Percentiles rank a stretch among this genome's conserved stretches.
Conservation (phyloP, 495 filamentous ascomycete genomes). For the Entonaema liquescens region DNA sequence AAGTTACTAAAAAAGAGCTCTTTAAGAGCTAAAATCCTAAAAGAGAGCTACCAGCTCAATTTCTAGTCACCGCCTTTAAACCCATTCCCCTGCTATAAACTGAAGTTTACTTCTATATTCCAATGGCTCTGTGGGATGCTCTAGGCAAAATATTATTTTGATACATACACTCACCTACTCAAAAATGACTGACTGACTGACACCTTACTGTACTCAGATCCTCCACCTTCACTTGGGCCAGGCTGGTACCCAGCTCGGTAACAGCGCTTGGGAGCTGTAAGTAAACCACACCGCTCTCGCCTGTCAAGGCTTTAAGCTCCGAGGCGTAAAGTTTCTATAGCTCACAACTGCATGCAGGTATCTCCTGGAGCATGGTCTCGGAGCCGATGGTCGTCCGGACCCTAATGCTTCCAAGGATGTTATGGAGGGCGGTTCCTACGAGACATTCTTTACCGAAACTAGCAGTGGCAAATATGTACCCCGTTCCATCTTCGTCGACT, state of each 20-base stretch:
- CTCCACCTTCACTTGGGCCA: slow-evolving; percentile 93
- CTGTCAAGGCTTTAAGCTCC: background rate
- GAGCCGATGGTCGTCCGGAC: slow-evolving; percentile 75
- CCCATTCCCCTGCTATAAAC: slow-evolving; percentile 6
- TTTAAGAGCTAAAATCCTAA: slow-evolving; percentile 1
- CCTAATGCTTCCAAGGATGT: slow-evolving; percentile 65
- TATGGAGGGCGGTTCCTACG: slow-evolving; percentile 74
- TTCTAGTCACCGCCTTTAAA: slow-evolving; percentile 1
- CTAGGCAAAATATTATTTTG: background rate
- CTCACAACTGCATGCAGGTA: slow-evolving; percentile 65
- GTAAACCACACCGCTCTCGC: slow-evolving; percentile 65
- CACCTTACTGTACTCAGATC: slow-evolving; percentile 61
- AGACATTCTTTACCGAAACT: slow-evolving; percentile 93
- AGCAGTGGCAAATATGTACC: slow-evolving; percentile 89
- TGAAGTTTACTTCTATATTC: slow-evolving; percentile 8
- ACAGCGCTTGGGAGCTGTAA: slow-evolving; percentile 95
- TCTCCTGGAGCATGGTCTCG: slow-evolving; percentile 89
- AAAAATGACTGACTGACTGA: slow-evolving; percentile 14
- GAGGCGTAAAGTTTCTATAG: background rate
- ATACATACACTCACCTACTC: slow-evolving; percentile 12
- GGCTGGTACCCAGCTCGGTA: slow-evolving; percentile 91
- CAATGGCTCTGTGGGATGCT: slow-evolving; percentile 3
- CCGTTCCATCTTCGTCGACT: slow-evolving; percentile 86
- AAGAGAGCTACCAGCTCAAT: background rate
- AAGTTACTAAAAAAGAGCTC: slow-evolving; percentile 34